Conservation (phyloP, 208 protist species). For the Tritrichomonas musculus region DNA sequence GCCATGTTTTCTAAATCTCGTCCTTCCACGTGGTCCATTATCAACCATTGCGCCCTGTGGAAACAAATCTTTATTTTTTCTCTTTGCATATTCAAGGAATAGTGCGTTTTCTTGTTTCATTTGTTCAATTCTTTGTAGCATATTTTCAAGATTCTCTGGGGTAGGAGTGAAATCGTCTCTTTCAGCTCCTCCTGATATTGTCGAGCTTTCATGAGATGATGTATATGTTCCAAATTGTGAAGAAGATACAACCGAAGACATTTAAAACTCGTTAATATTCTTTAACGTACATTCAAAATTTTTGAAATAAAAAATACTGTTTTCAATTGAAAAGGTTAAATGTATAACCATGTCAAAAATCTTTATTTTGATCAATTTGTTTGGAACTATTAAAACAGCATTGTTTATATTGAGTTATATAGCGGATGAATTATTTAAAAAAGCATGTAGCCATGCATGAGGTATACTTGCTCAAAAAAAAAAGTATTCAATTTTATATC, state of each 20-base stretch:
- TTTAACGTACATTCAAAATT: background rate
- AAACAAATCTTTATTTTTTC: background rate
- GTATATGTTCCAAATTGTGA: constrained; percentile 20
- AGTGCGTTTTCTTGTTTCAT: background rate
- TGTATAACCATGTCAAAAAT: too few species aligned
- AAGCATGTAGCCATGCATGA: too few species aligned
- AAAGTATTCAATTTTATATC: too few species aligned
- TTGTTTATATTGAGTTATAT: too few species aligned
- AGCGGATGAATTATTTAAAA: too few species aligned
- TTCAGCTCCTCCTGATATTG: background rate
- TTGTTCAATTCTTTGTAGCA: background rate
- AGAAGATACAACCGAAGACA: constrained; percentile 17
- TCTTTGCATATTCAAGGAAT: background rate
- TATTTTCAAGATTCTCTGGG: background rate
- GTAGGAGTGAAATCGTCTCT: background rate
- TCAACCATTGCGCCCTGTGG: background rate
- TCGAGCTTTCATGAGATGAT: background rate
- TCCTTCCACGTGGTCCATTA: background rate
- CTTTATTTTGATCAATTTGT: too few species aligned
- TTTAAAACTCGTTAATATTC: background rate
- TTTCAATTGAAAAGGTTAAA: too few species aligned
- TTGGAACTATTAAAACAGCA: too few species aligned
- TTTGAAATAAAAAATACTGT: too few species aligned
- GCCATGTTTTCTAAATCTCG: background rate
- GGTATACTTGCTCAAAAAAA: too few species aligned